Percentiles rank a stretch among this genome's conserved stretches.
phyloP scores from a whole-genome alignment of 176 grass and related monocot genomes.

The Coix lacrymajobi region DNA sequence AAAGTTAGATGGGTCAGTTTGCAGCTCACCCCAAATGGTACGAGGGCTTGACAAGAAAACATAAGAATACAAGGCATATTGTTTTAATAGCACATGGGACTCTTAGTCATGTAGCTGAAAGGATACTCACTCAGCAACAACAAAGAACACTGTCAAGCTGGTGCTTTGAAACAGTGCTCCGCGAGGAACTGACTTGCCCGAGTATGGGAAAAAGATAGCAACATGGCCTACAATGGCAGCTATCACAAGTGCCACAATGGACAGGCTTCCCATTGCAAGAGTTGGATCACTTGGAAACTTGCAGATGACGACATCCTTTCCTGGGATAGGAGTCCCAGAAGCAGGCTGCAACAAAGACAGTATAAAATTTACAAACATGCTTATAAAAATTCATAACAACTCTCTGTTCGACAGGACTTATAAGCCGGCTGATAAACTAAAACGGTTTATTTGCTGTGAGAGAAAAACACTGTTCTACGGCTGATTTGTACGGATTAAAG shows the following conservation, averaged over 20 bases:
- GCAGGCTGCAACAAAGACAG: slow-evolving; percentile 45
- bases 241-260: slow-evolving; percentile 40
- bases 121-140: slow-evolving; percentile 64
- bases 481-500: too few relatives aligned
- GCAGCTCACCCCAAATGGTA: slow-evolving; percentile 4
- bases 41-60: neutral
- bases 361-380: neutral
- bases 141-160: slow-evolving; percentile 57
- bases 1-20: neutral
- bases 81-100: neutral
- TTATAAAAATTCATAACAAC: neutral
- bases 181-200: slow-evolving; percentile 47
- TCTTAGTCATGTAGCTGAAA: neutral
- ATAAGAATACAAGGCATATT: neutral
- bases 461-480: too few relatives aligned
- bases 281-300: slow-evolving; percentile 71
- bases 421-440: too few relatives aligned
- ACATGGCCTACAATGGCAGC: slow-evolving; percentile 42
- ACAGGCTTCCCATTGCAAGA: slow-evolving; percentile 52
- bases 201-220: slow-evolving; percentile 59
- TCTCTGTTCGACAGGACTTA: too few relatives aligned
- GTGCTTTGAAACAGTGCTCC: slow-evolving; percentile 55
- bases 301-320: slow-evolving; percentile 62
- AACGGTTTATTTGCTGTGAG: too few relatives aligned
- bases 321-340: slow-evolving; percentile 51